phyloP scores from a whole-genome alignment of 345 rosid species.

The Rhizophora apiculata region DNA sequence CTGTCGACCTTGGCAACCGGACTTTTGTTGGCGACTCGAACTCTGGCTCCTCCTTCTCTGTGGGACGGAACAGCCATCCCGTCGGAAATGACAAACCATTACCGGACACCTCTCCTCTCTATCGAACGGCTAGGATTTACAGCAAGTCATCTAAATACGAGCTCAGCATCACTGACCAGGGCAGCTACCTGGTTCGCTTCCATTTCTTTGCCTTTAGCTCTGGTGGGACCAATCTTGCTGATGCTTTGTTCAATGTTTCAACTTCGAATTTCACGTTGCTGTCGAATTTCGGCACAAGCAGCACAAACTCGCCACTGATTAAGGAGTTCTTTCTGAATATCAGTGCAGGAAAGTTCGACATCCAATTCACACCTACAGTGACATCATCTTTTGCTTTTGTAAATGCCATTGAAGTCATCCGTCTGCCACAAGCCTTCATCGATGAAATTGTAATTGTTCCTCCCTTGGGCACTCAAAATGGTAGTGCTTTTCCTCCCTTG shows the following conservation, averaged over 20 bases:
- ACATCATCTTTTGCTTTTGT: conserved; percentile 11
- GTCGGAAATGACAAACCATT: background rate
- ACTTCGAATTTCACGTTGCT: conserved; percentile 31
- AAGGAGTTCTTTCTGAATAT: conserved; percentile 48
- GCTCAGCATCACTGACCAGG: conserved; percentile 22
- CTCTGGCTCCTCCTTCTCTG: background rate
- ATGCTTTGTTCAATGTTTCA: conserved; percentile 36
- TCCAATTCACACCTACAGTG: conserved; percentile 2
- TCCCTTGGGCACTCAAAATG: background rate
- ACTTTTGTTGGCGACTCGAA: conserved; percentile 21
- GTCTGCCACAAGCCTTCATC: background rate
- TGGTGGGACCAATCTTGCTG: conserved; percentile 22
- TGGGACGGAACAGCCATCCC: conserved; percentile 11
- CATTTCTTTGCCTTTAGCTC: conserved; percentile 36
- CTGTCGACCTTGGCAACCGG: background rate
- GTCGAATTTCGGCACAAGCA: conserved; percentile 23
- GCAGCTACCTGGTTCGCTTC: conserved; percentile 44
- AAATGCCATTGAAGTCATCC: conserved; percentile 13
- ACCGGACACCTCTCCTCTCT: conserved; percentile 15
- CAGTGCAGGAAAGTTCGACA: conserved; percentile 9
- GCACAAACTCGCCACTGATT: conserved; percentile 12
- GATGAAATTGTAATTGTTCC: background rate
- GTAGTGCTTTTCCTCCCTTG: background rate
- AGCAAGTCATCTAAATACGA: conserved; percentile 26
- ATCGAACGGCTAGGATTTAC: conserved; percentile 53